Conservation (phyloP, 2,329 filamentous ascomycete species). For the Colletotrichum sp. region DNA sequence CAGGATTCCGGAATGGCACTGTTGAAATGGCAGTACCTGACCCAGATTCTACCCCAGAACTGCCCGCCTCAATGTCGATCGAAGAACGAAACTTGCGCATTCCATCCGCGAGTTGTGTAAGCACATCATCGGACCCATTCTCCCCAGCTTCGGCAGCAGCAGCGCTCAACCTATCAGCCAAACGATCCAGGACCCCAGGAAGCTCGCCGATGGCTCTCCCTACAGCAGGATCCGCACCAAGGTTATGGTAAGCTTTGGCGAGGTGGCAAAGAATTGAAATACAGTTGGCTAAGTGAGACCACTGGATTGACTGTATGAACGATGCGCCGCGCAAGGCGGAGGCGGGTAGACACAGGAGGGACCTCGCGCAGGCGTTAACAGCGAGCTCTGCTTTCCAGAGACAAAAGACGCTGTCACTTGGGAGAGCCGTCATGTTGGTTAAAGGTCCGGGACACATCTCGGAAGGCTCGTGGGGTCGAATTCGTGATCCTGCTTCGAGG, state of each 20-base stretch:
- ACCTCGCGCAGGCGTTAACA: background rate
- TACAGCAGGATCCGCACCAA: background rate
- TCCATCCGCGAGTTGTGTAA: background rate
- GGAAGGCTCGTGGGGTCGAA: background rate
- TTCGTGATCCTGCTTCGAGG: background rate
- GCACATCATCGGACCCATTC: fast-evolving
- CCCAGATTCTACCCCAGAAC: background rate
- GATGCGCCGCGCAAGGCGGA: background rate
- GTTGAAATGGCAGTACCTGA: background rate
- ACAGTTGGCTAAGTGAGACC: background rate
- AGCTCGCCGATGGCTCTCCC: background rate
- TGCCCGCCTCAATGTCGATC: background rate
- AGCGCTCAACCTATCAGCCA: fast-evolving
- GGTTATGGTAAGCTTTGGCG: fast-evolving
- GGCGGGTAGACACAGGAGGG: background rate
- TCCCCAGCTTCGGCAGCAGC: background rate
- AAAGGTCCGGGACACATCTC: background rate
- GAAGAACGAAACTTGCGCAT: background rate
- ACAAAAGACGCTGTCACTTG: background rate
- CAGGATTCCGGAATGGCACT: background rate
- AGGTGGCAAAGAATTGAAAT: background rate
- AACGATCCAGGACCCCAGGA: fast-evolving
- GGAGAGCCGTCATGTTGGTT: background rate
- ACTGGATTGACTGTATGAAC: background rate
- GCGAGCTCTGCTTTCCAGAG: background rate